Conservation (phyloP, 2,329 filamentous ascomycete genomes). For the Exophiala alcalophila region DNA sequence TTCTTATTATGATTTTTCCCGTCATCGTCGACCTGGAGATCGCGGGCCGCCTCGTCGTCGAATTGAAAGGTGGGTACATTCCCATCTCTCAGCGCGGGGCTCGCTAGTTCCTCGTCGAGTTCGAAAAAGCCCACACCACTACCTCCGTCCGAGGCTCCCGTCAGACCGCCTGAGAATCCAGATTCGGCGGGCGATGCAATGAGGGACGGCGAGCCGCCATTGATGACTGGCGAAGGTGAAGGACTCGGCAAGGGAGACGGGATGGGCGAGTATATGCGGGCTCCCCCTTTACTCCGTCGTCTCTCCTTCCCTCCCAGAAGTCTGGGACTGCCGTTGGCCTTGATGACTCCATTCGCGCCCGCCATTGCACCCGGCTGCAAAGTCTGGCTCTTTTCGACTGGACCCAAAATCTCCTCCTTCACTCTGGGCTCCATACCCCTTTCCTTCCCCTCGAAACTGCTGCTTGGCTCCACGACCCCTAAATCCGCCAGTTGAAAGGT, state of each 20-base stretch:
- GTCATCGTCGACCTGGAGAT: constrained; percentile 6
- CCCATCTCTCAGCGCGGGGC: constrained; percentile 21
- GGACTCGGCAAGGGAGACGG: constrained; percentile 20
- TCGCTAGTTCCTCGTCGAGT: constrained; percentile 29
- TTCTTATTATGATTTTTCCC: constrained; percentile 4
- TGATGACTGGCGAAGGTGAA: constrained; percentile 21
- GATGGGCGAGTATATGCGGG: constrained; percentile 14
- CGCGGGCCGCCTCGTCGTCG: constrained; percentile 9
- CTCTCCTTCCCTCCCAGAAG: constrained; percentile 7
- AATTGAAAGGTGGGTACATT: constrained; percentile 7
- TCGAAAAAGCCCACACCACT: constrained; percentile 30
- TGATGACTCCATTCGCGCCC: background rate
- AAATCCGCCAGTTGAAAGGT: constrained; percentile 30
- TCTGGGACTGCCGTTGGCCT: background rate
- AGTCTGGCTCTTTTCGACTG: background rate
- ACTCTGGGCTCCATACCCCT: constrained; percentile 25
- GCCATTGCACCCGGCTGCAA: background rate
- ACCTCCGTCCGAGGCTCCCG: constrained; percentile 16
- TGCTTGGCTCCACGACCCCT: constrained; percentile 30
- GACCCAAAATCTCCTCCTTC: background rate
- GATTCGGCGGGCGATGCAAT: constrained; percentile 15
- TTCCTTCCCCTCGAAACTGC: constrained; percentile 31
- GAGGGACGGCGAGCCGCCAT: constrained; percentile 3
- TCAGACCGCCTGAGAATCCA: constrained; percentile 18
- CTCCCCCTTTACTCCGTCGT: constrained; percentile 6